phyloP scores from a whole-genome alignment of 352 stramenopile genomes.

The Globisporangium parvum region DNA sequence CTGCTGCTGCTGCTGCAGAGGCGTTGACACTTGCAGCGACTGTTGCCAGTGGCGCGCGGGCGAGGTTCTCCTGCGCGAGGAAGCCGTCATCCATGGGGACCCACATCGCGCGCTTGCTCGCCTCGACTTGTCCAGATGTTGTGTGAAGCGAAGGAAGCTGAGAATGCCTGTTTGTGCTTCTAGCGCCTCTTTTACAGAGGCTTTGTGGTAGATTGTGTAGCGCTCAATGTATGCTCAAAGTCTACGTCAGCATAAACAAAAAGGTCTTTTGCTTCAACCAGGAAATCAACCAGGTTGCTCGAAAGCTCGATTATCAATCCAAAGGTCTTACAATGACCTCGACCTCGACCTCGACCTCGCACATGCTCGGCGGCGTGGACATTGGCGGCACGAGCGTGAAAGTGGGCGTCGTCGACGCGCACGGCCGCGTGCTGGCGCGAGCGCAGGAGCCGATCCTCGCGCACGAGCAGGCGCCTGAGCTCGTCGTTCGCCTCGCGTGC shows the following conservation, averaged over 20 bases:
- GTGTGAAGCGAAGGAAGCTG: not conserved
- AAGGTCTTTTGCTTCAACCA: not conserved
- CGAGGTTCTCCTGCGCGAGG: slow-evolving; percentile 9
- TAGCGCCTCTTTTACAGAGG: not conserved
- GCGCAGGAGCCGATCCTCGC: slow-evolving; percentile 37
- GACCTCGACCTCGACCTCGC: slow-evolving; percentile 7
- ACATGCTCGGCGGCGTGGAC: slow-evolving; percentile 57
- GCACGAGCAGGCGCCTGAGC: slow-evolving; percentile 32
- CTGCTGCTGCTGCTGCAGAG: not conserved
- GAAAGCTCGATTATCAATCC: too few relatives aligned
- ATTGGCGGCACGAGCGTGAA: slow-evolving; percentile 75
- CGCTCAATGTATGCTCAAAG: too few relatives aligned
- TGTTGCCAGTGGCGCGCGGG: not conserved
- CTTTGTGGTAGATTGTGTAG: too few relatives aligned
- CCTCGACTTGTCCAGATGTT: not conserved
- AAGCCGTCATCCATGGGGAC: slow-evolving; percentile 14
- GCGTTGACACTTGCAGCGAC: not conserved
- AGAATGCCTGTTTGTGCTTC: not conserved
- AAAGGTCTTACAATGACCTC: too few relatives aligned
- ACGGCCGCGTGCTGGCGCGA: slow-evolving; percentile 40
- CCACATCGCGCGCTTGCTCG: slow-evolving; percentile 3
- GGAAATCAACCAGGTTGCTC: too few relatives aligned
- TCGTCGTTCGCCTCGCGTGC: slow-evolving; percentile 48
- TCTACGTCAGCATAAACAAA: not conserved
- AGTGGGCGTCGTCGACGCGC: slow-evolving; percentile 46